phyloP scores from a whole-genome alignment of 192 early-diverging fungal genomes.

The Chytriomyces sp. region DNA sequence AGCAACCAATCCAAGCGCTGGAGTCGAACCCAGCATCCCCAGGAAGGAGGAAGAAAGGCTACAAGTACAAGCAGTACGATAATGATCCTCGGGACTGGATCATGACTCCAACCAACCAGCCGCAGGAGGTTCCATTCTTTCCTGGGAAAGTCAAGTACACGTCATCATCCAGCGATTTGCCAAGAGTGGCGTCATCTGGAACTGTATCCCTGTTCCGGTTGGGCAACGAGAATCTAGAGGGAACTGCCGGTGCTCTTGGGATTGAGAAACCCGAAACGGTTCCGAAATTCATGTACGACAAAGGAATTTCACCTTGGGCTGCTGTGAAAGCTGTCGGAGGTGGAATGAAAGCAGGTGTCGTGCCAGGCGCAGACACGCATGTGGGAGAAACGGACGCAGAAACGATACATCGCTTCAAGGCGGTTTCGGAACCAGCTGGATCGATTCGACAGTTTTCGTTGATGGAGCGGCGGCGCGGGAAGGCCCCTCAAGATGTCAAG shows the following conservation, averaged over 20 bases:
- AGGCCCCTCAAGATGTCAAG: background rate
- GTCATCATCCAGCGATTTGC: background rate
- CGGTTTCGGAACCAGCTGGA: background rate
- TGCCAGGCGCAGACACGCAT: background rate
- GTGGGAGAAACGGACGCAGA: background rate
- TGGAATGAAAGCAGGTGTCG: background rate
- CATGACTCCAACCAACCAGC: too few relatives aligned
- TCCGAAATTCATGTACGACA: background rate
- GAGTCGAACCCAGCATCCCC: too few relatives aligned
- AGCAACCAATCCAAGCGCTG: too few relatives aligned
- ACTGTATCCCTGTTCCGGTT: background rate
- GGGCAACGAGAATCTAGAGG: background rate
- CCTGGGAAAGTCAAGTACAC: too few relatives aligned
- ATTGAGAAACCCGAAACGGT: conserved; percentile 1
- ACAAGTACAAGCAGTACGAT: too few relatives aligned
- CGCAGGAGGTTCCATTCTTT: too few relatives aligned
- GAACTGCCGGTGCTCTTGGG: background rate
- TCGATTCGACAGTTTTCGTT: background rate
- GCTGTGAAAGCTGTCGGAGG: conserved; percentile 1
- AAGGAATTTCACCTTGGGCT: conserved; percentile 26
- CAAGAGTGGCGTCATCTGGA: background rate
- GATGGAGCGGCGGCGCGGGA: conserved; percentile 1
- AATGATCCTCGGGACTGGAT: too few relatives aligned
- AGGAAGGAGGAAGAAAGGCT: too few relatives aligned
- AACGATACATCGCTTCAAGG: background rate